Evolutionary conservation across 2,329 filamentous ascomycete species (phyloP), one percentile per base, ranked within the genome.

Genomic region (Diaporthe sp.): DNA sequence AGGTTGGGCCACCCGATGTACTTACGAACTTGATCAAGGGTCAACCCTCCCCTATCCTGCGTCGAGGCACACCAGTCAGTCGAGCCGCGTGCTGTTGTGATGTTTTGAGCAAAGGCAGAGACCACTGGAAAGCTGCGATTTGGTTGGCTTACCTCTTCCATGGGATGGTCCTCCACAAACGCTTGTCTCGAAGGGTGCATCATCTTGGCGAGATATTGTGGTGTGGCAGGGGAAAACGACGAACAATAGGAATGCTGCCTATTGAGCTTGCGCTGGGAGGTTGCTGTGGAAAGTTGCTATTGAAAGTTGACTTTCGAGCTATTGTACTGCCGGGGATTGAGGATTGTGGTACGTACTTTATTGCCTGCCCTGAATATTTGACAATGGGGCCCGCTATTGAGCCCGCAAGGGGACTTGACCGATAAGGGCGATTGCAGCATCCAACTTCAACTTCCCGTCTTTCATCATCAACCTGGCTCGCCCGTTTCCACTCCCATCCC

Each of bases 181-280:
- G 96, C 96, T 85, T 96, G 94, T 79, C 97, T 92, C 83, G 96
- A 92, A 75, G 96, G 96, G 87, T 98, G 96, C 87, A 98, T 92
- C 87, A 90, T 92, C 78, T 81, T 87, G 85, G 53, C 71, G 51
- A 55, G 28, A 22, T 6, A 12, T 19, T 22, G 8, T 31, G 51
- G 4, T 49, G 6, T 37, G 37, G 37, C 44, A 15, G 39, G 8
- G 8, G n/a, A 28, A 4, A 37, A 7, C 12, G 22, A 28, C 28
- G 39, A 4, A 58, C 31, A 49, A 61, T 49, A 22, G 28, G 49
- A 37, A 15, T 44, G 46, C 17, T 42, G 25, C 57, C 46, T 67
- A 61, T 67, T 51, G 62, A 55, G 31, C 28, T 44, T 42, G 9
- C 13, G 9, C 12, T 22, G 31, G 42, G 22, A 49, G 15, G 67